A percentile compares a stretch with the other conserved stretches of the same genome.
Conservation (phyloP, 1,139 yeast genomes). For the Yamadazyma jaroonii region DNA sequence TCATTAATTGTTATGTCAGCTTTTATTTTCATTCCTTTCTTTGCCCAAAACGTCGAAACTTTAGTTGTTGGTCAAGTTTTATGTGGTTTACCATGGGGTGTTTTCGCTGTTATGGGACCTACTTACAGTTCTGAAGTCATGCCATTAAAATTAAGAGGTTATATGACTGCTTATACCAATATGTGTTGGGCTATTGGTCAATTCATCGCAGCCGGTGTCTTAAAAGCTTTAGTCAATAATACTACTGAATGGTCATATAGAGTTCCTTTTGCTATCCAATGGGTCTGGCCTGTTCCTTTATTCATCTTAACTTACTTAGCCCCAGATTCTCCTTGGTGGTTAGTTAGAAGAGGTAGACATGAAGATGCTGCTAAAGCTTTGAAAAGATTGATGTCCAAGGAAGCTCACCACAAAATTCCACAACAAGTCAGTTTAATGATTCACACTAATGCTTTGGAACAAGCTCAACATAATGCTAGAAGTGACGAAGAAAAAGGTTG, state of each 20-base stretch:
- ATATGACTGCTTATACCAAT: conserved; percentile 26
- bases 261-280: conserved; percentile 26
- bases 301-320: conserved; percentile 21
- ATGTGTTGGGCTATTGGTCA: conserved; percentile 33
- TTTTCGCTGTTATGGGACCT: conserved; percentile 26
- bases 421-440: conserved; percentile 22
- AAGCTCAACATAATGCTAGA: conserved; percentile 17
- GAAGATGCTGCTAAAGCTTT: conserved; percentile 22
- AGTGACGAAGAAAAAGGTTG: conserved; percentile 16
- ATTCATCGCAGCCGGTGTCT: conserved; percentile 27
- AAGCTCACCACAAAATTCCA: conserved; percentile 17
- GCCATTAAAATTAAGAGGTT: conserved; percentile 22
- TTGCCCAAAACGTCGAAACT: conserved; percentile 18
- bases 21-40: conserved; percentile 22
- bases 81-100: conserved; percentile 27
- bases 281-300: conserved; percentile 26
- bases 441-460: conserved; percentile 24
- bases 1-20: conserved; percentile 19
- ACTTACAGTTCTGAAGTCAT: conserved; percentile 23
- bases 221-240: conserved; percentile 20
- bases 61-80: conserved; percentile 22
- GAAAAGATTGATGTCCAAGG: conserved; percentile 18
- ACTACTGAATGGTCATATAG: conserved; percentile 22
- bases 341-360: conserved; percentile 20
- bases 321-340: conserved; percentile 28